Conservation (phyloP, 2,329 filamentous ascomycete genomes). For the Pseudogymnoascus sp. region DNA sequence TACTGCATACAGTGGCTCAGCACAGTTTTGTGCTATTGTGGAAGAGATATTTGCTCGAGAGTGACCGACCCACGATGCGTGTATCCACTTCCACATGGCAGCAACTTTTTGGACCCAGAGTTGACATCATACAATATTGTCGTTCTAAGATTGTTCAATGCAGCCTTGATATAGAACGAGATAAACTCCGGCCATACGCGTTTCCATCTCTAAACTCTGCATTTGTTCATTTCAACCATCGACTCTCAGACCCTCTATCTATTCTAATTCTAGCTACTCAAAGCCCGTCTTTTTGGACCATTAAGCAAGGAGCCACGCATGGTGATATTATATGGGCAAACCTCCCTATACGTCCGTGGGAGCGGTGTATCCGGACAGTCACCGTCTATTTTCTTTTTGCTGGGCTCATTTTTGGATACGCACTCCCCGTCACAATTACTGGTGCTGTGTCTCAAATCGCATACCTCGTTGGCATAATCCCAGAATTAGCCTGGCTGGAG, state of each 20-base stretch:
- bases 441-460: slow-evolving; percentile 15
- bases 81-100: slow-evolving; percentile 65
- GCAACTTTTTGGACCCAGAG: slow-evolving; percentile 72
- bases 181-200: slow-evolving; percentile 71
- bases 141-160: slow-evolving; percentile 74
- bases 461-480: slow-evolving; percentile 12
- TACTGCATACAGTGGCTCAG: not conserved
- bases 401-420: slow-evolving; percentile 13
- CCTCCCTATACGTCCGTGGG: slow-evolving; percentile 88
- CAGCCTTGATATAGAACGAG: slow-evolving; percentile 80
- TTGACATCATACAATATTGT: slow-evolving; percentile 85
- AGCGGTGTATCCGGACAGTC: slow-evolving; percentile 64
- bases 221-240: slow-evolving; percentile 94
- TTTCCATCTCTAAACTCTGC: slow-evolving; percentile 88
- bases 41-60: slow-evolving; percentile 27
- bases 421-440: slow-evolving; percentile 15
- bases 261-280: slow-evolving; percentile 37
- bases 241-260: slow-evolving; percentile 60
- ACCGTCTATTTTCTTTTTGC: slow-evolving; percentile 55
- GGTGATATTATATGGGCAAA: slow-evolving; percentile 91
- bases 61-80: slow-evolving; percentile 74
- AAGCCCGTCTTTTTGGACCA: slow-evolving; percentile 11
- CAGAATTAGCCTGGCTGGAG: slow-evolving; percentile 13
- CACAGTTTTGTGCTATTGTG: not conserved
- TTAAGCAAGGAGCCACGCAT: slow-evolving; percentile 62